These are phyloP conservation scores for Eucalyptus lansdowneana DNA, from an alignment of 345 rosid species.

Conservation along the genomic window DNA sequence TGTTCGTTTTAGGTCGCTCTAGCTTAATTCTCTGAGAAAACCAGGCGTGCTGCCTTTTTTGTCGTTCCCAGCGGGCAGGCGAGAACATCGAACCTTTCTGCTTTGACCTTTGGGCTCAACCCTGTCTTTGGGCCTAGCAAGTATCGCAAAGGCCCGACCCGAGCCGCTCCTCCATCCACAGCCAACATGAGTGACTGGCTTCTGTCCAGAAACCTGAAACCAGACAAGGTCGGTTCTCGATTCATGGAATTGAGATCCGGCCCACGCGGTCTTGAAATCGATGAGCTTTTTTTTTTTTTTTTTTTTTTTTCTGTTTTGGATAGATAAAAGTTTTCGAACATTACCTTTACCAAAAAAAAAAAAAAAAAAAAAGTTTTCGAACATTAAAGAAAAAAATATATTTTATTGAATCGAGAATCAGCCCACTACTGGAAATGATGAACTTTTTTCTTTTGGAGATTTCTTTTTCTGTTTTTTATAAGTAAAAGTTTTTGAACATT, in stretches of 20 bases:
- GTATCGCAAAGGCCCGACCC: neutral
- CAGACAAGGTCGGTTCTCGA: neutral
- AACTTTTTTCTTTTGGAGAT: too few relatives aligned
- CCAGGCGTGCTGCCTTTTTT: neutral
- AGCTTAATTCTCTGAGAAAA: neutral
- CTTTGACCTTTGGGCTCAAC: neutral
- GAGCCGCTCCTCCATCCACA: neutral
- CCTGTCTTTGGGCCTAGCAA: neutral
- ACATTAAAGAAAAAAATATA: too few relatives aligned
- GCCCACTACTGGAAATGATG: too few relatives aligned
- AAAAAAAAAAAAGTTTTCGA: too few relatives aligned
- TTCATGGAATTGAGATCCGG: neutral
- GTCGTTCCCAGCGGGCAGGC: neutral
- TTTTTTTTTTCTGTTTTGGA: too few relatives aligned
- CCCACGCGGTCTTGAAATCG: neutral
- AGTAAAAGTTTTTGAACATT: too few relatives aligned
- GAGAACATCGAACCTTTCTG: neutral
- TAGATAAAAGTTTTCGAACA: too few relatives aligned
- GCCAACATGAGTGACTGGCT: fast-evolving
- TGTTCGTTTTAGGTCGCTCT: neutral
- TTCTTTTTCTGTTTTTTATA: too few relatives aligned
- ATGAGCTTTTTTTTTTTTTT: neutral
- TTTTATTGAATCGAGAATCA: too few relatives aligned
- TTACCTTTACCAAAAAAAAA: too few relatives aligned
- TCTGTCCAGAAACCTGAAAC: neutral